Evolutionary conservation across 306 rosid species (phyloP).

Genomic region (Acacia acuminata): DNA sequence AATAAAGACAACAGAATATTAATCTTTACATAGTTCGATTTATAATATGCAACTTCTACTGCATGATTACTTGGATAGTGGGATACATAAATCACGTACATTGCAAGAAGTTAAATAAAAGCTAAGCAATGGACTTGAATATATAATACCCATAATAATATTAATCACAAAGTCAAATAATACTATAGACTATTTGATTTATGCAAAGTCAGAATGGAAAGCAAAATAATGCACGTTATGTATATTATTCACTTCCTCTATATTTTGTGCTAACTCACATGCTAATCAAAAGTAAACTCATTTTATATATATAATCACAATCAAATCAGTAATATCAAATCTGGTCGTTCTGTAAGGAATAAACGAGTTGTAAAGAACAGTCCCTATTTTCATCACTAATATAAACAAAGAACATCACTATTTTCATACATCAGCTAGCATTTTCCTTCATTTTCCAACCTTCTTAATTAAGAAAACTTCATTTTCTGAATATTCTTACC

Average conservation of each 20-base stretch:
- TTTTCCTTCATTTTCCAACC: too few species aligned
- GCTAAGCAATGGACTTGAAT: slow-evolving; percentile 3
- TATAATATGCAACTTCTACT: background rate
- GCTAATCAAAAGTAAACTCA: background rate
- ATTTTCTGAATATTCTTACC: background rate
- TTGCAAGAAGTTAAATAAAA: background rate
- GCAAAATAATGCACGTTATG: slow-evolving; percentile 23
- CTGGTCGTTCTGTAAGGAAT: slow-evolving; percentile 45
- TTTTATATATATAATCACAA: background rate
- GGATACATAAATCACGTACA: background rate
- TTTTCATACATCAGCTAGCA: too few species aligned
- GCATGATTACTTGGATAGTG: slow-evolving; percentile 23
- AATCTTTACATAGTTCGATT: too few species aligned
- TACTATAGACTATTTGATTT: background rate
- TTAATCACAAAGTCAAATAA: slow-evolving; percentile 16
- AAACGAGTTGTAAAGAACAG: slow-evolving; percentile 31
- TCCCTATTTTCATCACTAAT: background rate
- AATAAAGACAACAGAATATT: too few species aligned
- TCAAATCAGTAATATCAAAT: background rate
- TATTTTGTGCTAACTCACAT: too few species aligned
- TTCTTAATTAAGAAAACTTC: background rate
- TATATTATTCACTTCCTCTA: background rate
- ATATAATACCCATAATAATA: background rate
- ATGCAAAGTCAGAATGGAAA: slow-evolving; percentile 3
- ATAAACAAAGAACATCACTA: too few species aligned